Evolutionary conservation across 257 asterid species (phyloP).

Genomic region (Nicotiana tomentosiformis): DNA sequence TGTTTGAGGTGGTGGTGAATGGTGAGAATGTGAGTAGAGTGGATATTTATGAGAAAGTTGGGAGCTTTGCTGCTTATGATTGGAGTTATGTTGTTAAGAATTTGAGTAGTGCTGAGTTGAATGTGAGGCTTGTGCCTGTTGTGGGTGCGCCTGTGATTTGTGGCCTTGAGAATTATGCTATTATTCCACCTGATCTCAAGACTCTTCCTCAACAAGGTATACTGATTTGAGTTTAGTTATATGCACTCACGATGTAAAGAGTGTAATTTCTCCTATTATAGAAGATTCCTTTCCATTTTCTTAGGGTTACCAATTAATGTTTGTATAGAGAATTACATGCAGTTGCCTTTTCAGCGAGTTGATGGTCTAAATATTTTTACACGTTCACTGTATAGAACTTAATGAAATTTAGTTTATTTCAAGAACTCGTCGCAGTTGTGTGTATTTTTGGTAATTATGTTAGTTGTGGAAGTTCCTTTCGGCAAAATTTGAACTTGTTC

Average conservation of each 20-base stretch:
- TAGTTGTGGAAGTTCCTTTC: not conserved
- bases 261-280: too few species aligned
- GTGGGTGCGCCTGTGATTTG: constrained; percentile 73
- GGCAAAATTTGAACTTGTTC: not conserved
- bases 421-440: not conserved
- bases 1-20: constrained; percentile 78
- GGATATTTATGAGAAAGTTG: constrained; percentile 73
- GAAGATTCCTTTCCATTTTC: too few species aligned
- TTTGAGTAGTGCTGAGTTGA: constrained; percentile 53
- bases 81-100: constrained; percentile 71
- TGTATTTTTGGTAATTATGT: not conserved
- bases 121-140: constrained; percentile 63
- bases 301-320: too few species aligned
- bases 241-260: too few species aligned
- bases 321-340: too few species aligned
- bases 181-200: constrained; percentile 71
- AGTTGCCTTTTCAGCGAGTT: too few species aligned
- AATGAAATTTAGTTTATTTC: not conserved
- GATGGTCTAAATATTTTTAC: too few species aligned
- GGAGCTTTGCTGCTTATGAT: constrained; percentile 78
- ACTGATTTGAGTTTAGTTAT: too few species aligned
- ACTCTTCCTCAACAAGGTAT: constrained; percentile 80
- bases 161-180: constrained; percentile 92
- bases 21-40: constrained; percentile 62
- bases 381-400: not conserved